These are phyloP conservation scores for Parsonsia alboflavescens DNA, from an alignment of 257 asterid genomes.

Conservation along the genomic window DNA sequence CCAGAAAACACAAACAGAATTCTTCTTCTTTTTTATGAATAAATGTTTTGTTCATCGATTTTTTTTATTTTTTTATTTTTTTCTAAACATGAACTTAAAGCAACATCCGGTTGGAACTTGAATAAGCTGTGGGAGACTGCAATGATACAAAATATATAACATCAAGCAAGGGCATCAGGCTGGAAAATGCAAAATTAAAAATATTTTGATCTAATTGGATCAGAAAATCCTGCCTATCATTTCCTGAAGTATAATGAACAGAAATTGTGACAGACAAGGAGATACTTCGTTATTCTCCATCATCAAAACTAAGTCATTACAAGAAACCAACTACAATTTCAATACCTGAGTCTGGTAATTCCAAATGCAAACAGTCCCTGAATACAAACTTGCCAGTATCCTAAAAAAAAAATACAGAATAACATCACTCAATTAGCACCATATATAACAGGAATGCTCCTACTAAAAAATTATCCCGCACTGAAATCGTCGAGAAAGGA, in stretches of 20 bases:
- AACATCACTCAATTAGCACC: neutral
- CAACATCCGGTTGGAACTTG: neutral
- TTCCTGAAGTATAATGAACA: neutral
- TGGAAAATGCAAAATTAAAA: neutral
- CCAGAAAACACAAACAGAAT: neutral
- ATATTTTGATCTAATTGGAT: neutral
- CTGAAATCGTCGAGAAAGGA: neutral
- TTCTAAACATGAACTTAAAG: neutral
- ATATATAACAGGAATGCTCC: neutral
- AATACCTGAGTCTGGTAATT: conserved; percentile 91
- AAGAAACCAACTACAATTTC: neutral
- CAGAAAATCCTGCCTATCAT: neutral
- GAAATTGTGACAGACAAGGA: neutral
- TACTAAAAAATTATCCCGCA: neutral
- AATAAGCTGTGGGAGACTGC: neutral
- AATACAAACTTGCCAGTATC: conserved; percentile 86
- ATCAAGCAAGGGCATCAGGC: neutral
- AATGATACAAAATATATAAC: neutral
- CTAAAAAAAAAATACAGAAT: conserved; percentile 25
- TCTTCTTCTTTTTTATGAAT: neutral
- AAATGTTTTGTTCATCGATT: neutral
- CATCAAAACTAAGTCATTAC: neutral
- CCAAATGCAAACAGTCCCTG: conserved; percentile 91
- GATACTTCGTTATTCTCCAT: neutral
- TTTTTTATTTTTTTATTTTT: neutral